phyloP scores from a whole-genome alignment of 441 rosid genomes.

The Bruguiera hainesii region DNA sequence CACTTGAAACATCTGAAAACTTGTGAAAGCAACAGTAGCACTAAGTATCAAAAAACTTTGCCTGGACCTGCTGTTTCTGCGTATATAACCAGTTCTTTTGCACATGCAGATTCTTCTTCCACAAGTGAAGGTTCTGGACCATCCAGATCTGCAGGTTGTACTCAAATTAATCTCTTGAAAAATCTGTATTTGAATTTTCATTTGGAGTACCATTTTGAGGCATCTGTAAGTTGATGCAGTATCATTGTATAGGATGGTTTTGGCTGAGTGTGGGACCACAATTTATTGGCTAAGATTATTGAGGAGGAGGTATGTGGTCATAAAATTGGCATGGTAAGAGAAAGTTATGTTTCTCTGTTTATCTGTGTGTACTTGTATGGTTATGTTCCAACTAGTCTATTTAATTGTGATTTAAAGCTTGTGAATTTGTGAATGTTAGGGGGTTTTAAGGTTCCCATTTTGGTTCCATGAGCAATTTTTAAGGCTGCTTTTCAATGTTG shows the following conservation, averaged over 20 bases:
- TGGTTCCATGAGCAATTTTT: not conserved
- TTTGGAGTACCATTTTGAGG: slow-evolving; percentile 9
- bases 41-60: not conserved
- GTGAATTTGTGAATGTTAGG: not conserved
- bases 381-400: not conserved
- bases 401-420: not conserved
- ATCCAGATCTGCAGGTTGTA: slow-evolving; percentile 64
- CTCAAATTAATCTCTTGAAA: slow-evolving; percentile 3
- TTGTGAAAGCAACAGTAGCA: not conserved
- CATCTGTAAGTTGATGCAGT: slow-evolving; percentile 4
- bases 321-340: slow-evolving; percentile 52
- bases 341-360: not conserved
- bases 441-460: not conserved
- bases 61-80: not conserved
- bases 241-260: slow-evolving; percentile 70
- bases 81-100: slow-evolving; percentile 13
- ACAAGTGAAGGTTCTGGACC: slow-evolving; percentile 65
- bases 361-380: not conserved
- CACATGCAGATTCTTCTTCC: slow-evolving; percentile 48
- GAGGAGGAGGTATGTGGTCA: slow-evolving; percentile 48
- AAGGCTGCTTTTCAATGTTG: not conserved
- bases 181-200: slow-evolving; percentile 5
- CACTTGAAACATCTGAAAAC: no score
- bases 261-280: slow-evolving; percentile 60
- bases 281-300: slow-evolving; percentile 49